These are phyloP conservation scores for Candida sphagnicola DNA, from an alignment of 805 yeast species.

Conservation along the genomic window DNA sequence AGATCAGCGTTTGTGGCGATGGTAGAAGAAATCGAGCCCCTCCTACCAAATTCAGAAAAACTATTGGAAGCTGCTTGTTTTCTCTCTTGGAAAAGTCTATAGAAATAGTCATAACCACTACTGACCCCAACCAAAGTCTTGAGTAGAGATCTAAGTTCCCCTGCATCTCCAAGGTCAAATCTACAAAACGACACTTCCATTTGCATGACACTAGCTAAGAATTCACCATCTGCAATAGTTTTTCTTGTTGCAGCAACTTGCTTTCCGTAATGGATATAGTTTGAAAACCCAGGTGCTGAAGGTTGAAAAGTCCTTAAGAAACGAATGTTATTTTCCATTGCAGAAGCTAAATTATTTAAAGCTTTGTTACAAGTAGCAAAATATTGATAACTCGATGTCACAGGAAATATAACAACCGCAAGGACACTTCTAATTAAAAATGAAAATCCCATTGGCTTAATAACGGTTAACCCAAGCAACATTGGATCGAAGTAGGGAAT, in stretches of 20 bases:
- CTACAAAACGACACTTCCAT: slow-evolving; percentile 25
- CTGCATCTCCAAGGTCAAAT: slow-evolving; percentile 23
- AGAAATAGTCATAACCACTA: slow-evolving; percentile 24
- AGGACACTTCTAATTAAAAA: slow-evolving; percentile 17
- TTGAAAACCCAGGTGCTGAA: slow-evolving; percentile 18
- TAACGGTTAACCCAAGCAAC: slow-evolving; percentile 13
- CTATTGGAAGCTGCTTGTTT: slow-evolving; percentile 16
- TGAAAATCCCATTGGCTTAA: slow-evolving; percentile 23
- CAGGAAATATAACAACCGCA: slow-evolving; percentile 22
- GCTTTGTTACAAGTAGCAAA: slow-evolving; percentile 14
- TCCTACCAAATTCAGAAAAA: slow-evolving; percentile 11
- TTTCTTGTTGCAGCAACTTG: slow-evolving; percentile 17
- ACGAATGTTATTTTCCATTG: slow-evolving; percentile 16
- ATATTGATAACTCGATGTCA: slow-evolving; percentile 20
- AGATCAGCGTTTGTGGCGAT: not conserved
- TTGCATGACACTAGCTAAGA: slow-evolving; percentile 14
- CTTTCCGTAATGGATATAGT: slow-evolving; percentile 15
- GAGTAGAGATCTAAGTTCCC: slow-evolving; percentile 20
- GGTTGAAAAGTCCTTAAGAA: slow-evolving; percentile 25
- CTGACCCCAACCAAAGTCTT: slow-evolving; percentile 19
- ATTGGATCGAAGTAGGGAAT: slow-evolving; percentile 24
- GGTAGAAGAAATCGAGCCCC: slow-evolving; percentile 9
- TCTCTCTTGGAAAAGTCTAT: slow-evolving; percentile 24
- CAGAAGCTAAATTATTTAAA: slow-evolving; percentile 11
- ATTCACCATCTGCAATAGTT: slow-evolving; percentile 15